phyloP scores from a whole-genome alignment of 352 stramenopile genomes.

The Phytophthora fragariaefolia region DNA sequence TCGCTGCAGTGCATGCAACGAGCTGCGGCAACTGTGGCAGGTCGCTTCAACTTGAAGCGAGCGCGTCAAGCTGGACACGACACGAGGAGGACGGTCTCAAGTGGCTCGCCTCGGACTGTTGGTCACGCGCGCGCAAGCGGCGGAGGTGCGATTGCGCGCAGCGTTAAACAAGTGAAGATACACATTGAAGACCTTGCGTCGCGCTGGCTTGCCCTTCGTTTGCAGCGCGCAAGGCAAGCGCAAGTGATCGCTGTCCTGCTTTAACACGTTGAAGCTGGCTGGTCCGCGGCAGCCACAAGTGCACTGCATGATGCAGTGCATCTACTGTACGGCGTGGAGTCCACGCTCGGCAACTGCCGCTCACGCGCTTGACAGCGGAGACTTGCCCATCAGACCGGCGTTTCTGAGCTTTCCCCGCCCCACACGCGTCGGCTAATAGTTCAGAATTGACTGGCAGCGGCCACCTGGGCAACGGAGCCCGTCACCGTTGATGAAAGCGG shows the following conservation, averaged over 20 bases:
- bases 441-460: neutral
- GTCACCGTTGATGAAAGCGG: constrained; percentile 19
- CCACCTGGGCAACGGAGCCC: constrained; percentile 10
- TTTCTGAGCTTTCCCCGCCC: constrained; percentile 16
- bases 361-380: neutral
- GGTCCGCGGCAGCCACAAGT: constrained; percentile 2
- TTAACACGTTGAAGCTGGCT: constrained; percentile 33
- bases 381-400: neutral
- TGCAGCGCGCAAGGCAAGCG: constrained; percentile 1
- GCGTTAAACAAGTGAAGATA: constrained; percentile 4
- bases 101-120: neutral
- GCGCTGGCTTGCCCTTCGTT: constrained; percentile 4
- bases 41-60: neutral
- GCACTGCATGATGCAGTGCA: neutral
- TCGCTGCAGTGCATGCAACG: neutral
- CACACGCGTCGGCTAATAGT: neutral
- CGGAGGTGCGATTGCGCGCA: neutral
- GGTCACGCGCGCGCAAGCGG: constrained; percentile 4
- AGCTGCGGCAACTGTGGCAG: neutral
- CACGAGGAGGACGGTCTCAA: neutral
- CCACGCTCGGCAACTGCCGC: neutral
- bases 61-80: neutral
- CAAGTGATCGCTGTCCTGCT: constrained; percentile 12
- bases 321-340: too few species aligned
- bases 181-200: constrained; percentile 19